These are phyloP conservation scores for Pythium aquatile DNA, from an alignment of 352 stramenopile genomes.

Conservation along the genomic window DNA sequence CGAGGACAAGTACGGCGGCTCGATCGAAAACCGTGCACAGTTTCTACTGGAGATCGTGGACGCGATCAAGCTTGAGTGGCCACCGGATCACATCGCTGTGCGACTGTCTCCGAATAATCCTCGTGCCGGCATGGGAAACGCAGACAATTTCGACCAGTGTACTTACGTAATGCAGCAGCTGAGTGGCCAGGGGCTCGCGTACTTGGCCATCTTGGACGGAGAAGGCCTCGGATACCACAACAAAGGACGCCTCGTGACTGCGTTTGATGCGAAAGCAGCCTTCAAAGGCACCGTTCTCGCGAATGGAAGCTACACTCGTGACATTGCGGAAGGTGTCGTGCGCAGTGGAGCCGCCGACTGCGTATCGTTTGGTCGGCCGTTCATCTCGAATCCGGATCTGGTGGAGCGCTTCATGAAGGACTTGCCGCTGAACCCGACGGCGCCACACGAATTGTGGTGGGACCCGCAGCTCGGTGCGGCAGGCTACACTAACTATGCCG, in stretches of 20 bases:
- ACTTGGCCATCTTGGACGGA: slow-evolving; percentile 51
- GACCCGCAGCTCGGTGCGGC: neutral
- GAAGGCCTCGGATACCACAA: slow-evolving; percentile 48
- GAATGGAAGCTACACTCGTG: slow-evolving; percentile 37
- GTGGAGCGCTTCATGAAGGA: slow-evolving; percentile 28
- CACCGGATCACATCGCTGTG: slow-evolving; percentile 17
- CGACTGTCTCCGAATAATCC: slow-evolving; percentile 30
- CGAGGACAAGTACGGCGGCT: slow-evolving; percentile 70
- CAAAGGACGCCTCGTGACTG: slow-evolving; percentile 28
- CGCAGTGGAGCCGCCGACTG: slow-evolving; percentile 24
- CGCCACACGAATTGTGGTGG: slow-evolving; percentile 1
- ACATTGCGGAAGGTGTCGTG: slow-evolving; percentile 27
- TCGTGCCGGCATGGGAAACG: slow-evolving; percentile 38
- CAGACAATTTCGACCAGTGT: slow-evolving; percentile 45
- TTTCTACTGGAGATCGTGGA: slow-evolving; percentile 59
- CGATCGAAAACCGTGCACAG: slow-evolving; percentile 54
- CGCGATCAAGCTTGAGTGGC: slow-evolving; percentile 19
- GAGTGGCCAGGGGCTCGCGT: slow-evolving; percentile 36
- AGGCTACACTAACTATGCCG: slow-evolving; percentile 5
- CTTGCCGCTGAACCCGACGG: slow-evolving; percentile 30
- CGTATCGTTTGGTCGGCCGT: slow-evolving; percentile 34
- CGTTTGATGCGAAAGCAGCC: slow-evolving; percentile 27
- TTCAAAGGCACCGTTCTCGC: slow-evolving; percentile 42
- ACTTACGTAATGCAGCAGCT: slow-evolving; percentile 32
- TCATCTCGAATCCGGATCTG: slow-evolving; percentile 46